Evolutionary conservation across 176 grass and related monocot genomes (phyloP).

Genomic region (Aegilops umbellulata): DNA sequence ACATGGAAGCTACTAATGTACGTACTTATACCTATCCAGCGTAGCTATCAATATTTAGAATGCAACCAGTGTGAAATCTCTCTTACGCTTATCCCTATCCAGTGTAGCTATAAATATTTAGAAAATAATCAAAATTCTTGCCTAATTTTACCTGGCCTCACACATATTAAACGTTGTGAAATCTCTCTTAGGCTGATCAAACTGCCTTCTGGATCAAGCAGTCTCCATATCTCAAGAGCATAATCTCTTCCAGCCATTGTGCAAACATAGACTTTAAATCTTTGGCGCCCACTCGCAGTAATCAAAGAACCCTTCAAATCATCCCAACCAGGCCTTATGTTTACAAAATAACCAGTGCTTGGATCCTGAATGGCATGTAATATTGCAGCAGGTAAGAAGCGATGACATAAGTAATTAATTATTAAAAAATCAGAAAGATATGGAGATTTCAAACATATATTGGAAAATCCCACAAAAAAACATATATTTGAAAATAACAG

Average conservation of each 20-base stretch:
- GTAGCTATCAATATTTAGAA: too few relatives aligned
- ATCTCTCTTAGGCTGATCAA: slow-evolving; percentile 50
- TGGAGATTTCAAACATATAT: not conserved
- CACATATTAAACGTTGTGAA: slow-evolving; percentile 49
- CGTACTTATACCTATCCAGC: too few relatives aligned
- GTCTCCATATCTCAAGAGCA: slow-evolving; percentile 63
- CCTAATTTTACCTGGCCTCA: slow-evolving; percentile 53
- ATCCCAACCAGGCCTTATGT: slow-evolving; percentile 63
- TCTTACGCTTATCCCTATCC: too few relatives aligned
- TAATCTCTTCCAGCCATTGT: slow-evolving; percentile 71
- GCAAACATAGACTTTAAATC: slow-evolving; percentile 70
- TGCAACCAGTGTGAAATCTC: too few relatives aligned
- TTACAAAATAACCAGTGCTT: slow-evolving; percentile 50
- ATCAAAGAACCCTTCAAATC: slow-evolving; percentile 58
- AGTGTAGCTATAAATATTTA: not conserved
- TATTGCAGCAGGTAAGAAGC: not conserved
- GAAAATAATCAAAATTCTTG: not conserved
- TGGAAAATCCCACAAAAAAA: too few relatives aligned
- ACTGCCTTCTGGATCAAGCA: slow-evolving; percentile 53
- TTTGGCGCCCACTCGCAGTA: slow-evolving; percentile 41
- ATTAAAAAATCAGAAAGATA: not conserved
- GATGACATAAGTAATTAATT: not conserved
- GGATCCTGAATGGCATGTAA: slow-evolving; percentile 28
- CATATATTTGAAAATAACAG: not conserved
- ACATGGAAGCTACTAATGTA: too few relatives aligned